Evolutionary conservation across 371 early-diverging fungal genomes (phyloP).

Genomic region (Gilbertella persicaria): DNA sequence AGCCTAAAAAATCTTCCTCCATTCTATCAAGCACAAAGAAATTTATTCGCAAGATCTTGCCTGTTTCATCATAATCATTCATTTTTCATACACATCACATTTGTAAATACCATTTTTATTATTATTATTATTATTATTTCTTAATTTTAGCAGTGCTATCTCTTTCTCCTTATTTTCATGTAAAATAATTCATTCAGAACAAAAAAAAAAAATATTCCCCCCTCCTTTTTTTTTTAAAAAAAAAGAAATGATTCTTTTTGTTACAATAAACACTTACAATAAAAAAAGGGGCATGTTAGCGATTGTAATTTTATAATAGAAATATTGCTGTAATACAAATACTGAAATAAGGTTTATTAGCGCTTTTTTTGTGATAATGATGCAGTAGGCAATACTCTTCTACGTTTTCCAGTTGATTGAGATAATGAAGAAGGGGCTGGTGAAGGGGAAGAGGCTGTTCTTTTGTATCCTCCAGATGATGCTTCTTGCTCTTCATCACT

Average conservation of each 20-base stretch:
- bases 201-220: not conserved
- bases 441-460: not conserved
- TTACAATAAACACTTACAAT: not conserved
- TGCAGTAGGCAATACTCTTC: conserved; percentile 2
- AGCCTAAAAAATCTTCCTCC: conserved; percentile 9
- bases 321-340: not conserved
- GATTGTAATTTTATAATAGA: not conserved
- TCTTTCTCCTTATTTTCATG: not conserved
- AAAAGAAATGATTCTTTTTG: not conserved
- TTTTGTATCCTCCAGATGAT: not conserved
- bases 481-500: not conserved
- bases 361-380: not conserved
- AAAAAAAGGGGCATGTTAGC: not conserved
- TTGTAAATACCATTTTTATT: not conserved
- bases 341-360: not conserved
- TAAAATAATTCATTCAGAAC: not conserved
- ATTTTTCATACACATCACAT: conserved; percentile 4
- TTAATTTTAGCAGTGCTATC: not conserved
- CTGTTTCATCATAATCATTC: conserved; percentile 1
- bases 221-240: not conserved
- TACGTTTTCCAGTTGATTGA: not conserved
- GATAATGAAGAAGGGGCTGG: not conserved
- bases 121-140: not conserved
- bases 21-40: conserved; percentile 16
- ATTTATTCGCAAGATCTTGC: conserved; percentile 11